Conservation (phyloP, 352 stramenopile genomes). For the Phytophthora nicotianae region DNA sequence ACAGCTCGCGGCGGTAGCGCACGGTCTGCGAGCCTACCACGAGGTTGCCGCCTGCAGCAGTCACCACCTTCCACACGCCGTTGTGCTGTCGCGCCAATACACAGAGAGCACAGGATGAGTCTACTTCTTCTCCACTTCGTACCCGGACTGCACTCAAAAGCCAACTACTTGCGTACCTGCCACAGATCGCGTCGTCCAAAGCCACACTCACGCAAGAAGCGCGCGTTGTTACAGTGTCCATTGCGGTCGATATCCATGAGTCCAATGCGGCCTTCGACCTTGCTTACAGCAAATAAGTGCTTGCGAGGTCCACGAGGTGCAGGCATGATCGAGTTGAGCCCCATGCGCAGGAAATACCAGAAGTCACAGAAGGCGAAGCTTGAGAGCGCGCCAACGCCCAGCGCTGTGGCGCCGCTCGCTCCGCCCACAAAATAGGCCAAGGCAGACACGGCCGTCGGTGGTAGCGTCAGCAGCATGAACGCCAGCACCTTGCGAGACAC, state of each 20-base stretch:
- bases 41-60: slow-evolving; percentile 63
- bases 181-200: slow-evolving; percentile 81
- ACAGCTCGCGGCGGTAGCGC: slow-evolving; percentile 82
- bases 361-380: slow-evolving; percentile 73
- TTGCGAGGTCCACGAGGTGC: slow-evolving; percentile 31
- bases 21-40: slow-evolving; percentile 83
- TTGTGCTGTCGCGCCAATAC: slow-evolving; percentile 49
- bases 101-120: slow-evolving; percentile 1
- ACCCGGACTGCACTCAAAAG: not conserved
- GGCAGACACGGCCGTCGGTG: slow-evolving; percentile 41
- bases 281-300: slow-evolving; percentile 60
- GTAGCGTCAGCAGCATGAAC: slow-evolving; percentile 54
- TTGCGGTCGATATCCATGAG: slow-evolving; percentile 86
- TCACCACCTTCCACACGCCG: slow-evolving; percentile 75
- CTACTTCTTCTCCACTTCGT: not conserved
- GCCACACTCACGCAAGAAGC: slow-evolving; percentile 85
- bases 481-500: slow-evolving; percentile 50
- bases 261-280: slow-evolving; percentile 49
- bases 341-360: slow-evolving; percentile 84
- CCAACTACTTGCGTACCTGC: slow-evolving; percentile 56
- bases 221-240: slow-evolving; percentile 86
- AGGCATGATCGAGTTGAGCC: slow-evolving; percentile 29
- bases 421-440: slow-evolving; percentile 34
- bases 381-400: slow-evolving; percentile 47
- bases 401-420: slow-evolving; percentile 26